These are phyloP conservation scores for Xylaria palmicola DNA, from an alignment of 495 filamentous ascomycete genomes.

Conservation along the genomic window DNA sequence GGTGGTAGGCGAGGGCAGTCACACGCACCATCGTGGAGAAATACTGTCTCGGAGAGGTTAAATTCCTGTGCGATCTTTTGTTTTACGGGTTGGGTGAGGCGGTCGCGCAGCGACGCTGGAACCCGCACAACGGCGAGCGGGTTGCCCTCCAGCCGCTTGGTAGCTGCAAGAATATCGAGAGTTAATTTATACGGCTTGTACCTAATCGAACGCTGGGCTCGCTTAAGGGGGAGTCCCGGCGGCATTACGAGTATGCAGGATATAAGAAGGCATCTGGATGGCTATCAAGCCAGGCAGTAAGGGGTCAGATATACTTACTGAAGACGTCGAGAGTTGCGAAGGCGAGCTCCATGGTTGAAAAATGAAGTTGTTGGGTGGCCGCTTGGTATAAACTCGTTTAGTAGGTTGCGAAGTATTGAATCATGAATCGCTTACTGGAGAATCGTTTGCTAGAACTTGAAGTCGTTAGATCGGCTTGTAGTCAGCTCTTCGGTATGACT, in stretches of 20 bases:
- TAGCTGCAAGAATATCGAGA: conserved; percentile 22
- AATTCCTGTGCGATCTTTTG: conserved; percentile 73
- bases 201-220: not conserved
- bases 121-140: conserved; percentile 64
- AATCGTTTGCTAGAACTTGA: not conserved
- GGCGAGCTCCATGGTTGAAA: conserved; percentile 35
- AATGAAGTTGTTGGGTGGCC: too few species aligned
- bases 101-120: conserved; percentile 32
- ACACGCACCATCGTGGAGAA: conserved; percentile 54
- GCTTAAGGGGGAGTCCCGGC: too few species aligned
- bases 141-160: conserved; percentile 57
- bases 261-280: not conserved
- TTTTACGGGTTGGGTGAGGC: conserved; percentile 53
- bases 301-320: conserved; percentile 24
- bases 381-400: too few species aligned
- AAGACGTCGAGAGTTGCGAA: conserved; percentile 70
- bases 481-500: conserved; percentile 1
- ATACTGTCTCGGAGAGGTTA: conserved; percentile 84
- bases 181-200: not conserved
- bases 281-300: not conserved
- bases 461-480: not conserved
- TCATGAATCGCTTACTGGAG: too few species aligned
- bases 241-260: not conserved
- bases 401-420: too few species aligned
- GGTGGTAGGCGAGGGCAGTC: not conserved